Evolutionary conservation across 2,329 filamentous ascomycete genomes (phyloP).

Genomic region (Pseudopyrenochaeta lycopersici): DNA sequence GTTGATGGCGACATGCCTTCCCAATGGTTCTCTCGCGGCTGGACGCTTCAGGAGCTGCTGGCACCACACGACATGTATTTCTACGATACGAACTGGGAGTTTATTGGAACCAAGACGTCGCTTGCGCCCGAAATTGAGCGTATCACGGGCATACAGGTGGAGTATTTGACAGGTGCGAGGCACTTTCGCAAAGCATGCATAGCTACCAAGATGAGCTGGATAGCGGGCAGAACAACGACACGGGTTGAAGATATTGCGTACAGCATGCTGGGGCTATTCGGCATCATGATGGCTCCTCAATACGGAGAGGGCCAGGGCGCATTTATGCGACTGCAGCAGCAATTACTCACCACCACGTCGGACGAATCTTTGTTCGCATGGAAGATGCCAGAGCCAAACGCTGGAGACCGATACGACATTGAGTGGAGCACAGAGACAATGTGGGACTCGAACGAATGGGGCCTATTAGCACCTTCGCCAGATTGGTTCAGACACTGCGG

Average conservation of each 20-base stretch:
- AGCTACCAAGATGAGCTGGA: constrained; percentile 22
- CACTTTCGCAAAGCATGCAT: constrained; percentile 2
- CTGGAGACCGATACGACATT: no score
- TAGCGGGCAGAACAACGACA: constrained; percentile 19
- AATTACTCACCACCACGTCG: no score
- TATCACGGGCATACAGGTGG: constrained; percentile 8
- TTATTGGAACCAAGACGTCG: constrained; percentile 9
- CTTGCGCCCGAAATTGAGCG: constrained; percentile 1
- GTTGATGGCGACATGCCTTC: background rate
- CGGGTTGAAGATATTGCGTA: constrained; percentile 26
- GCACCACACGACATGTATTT: constrained; percentile 16
- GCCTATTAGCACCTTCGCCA: constrained; percentile 9
- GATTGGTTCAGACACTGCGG: constrained; percentile 5
- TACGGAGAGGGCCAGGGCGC: no score
- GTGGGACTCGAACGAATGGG: constrained; percentile 4
- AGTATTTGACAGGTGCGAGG: background rate
- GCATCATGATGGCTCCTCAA: constrained; percentile 7
- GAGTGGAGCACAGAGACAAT: constrained; percentile 13
- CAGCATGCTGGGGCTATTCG: constrained; percentile 28
- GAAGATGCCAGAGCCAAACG: no score
- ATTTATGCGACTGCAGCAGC: no score
- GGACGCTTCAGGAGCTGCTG: constrained; percentile 1
- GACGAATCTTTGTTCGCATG: no score
- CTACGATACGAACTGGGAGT: constrained; percentile 12
- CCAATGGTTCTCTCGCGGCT: constrained; percentile 7